These are phyloP conservation scores for Vaccinium macrocarpon DNA, from an alignment of 148 eudicot genomes.

Conservation along the genomic window DNA sequence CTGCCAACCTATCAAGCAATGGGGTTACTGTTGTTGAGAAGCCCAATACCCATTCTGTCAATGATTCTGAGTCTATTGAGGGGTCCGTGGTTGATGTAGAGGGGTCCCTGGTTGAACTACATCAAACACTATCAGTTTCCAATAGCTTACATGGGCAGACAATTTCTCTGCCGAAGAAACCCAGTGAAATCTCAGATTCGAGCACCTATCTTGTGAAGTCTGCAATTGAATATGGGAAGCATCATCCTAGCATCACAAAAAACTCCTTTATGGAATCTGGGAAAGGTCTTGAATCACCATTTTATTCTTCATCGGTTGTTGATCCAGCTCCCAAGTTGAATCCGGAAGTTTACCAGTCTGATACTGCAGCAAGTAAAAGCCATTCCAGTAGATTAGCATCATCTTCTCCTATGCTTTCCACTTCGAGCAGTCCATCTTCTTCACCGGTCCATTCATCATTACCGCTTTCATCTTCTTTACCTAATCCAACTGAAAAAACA, in stretches of 20 bases:
- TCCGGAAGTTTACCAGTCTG: constrained; percentile 24
- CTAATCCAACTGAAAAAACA: constrained; percentile 28
- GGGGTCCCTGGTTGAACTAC: constrained; percentile 22
- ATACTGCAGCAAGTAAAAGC: constrained; percentile 27
- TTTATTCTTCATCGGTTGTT: constrained; percentile 15
- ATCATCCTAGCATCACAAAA: constrained; percentile 18
- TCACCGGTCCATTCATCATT: constrained; percentile 22
- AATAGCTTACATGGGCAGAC: constrained; percentile 24
- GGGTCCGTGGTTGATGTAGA: constrained; percentile 21
- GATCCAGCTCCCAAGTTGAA: constrained; percentile 20
- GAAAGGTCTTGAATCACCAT: constrained; percentile 27
- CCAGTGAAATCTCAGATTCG: constrained; percentile 28
- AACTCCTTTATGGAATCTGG: constrained; percentile 25
- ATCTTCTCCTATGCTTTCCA: constrained; percentile 21
- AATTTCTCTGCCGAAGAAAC: constrained; percentile 25
- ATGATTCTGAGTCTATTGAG: constrained; percentile 22
- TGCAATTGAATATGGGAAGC: constrained; percentile 26
- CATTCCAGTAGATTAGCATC: constrained; percentile 16
- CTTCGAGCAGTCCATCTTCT: constrained; percentile 26
- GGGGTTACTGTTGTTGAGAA: constrained; percentile 18
- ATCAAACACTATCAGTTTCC: constrained; percentile 23
- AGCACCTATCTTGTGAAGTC: constrained; percentile 22
- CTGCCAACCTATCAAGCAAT: constrained; percentile 26
- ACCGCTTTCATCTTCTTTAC: constrained; percentile 24
- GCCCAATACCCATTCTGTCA: constrained; percentile 21